Evolutionary conservation across 495 filamentous ascomycete species (phyloP), one percentile per base, ranked within the genome.

Genomic region (Xylaria cubensis): DNA sequence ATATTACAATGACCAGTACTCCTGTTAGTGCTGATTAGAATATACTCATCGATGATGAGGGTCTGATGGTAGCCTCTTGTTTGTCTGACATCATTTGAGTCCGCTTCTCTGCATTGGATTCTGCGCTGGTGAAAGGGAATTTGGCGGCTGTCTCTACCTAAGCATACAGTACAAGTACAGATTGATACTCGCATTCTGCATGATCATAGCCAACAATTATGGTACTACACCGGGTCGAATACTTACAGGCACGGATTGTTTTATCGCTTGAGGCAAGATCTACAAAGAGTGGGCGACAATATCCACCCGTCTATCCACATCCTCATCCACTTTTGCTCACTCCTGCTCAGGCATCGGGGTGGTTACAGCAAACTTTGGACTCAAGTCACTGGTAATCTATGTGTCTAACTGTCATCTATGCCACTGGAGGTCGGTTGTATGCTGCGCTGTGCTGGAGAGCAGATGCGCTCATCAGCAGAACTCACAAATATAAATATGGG

Each of bases 241-340:
- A 69, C 55, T 24, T 69, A 39, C 41, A 12, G 8, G 36, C 48
- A 51, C 41, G 32, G 36, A 39, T 32, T 59, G 8, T 26, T 44
- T 21, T 36, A n/a, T 58, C 61, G 0, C 39, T 65, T 46, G 62
- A 53, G 61, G 61, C 51, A 71, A 58, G 70, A 67, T 72, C 63
- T 58, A 59, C 62, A 41, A 15, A 39, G 62, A 61, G 70, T 72
- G 70, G 63, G 63, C 24, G 39, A 51, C 26, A 2, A 66, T 76
- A 76, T 62, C 72, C 72, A 79, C 72, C 72, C 75, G 71, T 74
- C 76, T 72, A 74, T 77, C 74, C 76, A 78, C 76, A 78, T 74
- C 64, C 48, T 51, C 76, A 70, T 67, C 74, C 72, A 74, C 72
- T 74, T 73, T 72, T 74, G 41, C 71, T 73, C 29, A 59, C 63